Percentiles rank a stretch among this genome's conserved stretches.
phyloP scores from a whole-genome alignment of 495 filamentous ascomycete species.

The Hypoxylon rickii region DNA sequence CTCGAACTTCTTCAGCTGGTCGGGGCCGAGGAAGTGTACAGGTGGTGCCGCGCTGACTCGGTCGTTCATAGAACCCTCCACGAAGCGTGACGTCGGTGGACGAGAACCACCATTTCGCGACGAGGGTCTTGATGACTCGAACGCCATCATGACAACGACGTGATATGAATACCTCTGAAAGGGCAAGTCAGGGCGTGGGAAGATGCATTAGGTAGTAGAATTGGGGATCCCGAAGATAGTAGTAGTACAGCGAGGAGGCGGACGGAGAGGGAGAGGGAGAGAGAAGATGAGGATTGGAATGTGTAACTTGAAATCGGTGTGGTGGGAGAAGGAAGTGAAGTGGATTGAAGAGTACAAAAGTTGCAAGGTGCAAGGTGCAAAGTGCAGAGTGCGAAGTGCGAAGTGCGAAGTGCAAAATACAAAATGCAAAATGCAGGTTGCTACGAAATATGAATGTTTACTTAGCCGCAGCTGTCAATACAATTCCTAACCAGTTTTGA shows the following conservation, averaged over 20 bases:
- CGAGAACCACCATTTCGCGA: constrained; percentile 53
- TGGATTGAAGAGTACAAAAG: background rate
- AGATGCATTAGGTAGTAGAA: background rate
- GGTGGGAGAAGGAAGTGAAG: background rate
- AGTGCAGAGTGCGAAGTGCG: too few species aligned
- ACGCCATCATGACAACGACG: constrained; percentile 23
- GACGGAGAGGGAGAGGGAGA: background rate
- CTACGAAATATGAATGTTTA: too few species aligned
- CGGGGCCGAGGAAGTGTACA: constrained; percentile 60
- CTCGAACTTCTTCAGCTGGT: constrained; percentile 45
- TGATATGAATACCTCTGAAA: constrained; percentile 21
- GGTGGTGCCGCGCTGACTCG: constrained; percentile 71
- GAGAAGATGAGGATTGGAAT: background rate
- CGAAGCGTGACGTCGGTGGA: constrained; percentile 54
- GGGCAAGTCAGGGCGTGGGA: background rate
- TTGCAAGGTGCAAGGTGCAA: background rate
- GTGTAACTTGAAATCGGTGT: background rate
- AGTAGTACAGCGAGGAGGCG: too few species aligned
- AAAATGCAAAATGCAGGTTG: too few species aligned
- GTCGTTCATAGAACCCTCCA: constrained; percentile 80
- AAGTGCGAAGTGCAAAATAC: too few species aligned
- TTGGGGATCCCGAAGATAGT: background rate
- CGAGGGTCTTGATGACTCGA: constrained; percentile 22
- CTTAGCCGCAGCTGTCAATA: background rate
- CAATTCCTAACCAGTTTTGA: too few species aligned